Percentiles rank a stretch among this genome's conserved stretches.
phyloP scores from a whole-genome alignment of 2,329 filamentous ascomycete species.

The Rhinocladiella mackenziei region DNA sequence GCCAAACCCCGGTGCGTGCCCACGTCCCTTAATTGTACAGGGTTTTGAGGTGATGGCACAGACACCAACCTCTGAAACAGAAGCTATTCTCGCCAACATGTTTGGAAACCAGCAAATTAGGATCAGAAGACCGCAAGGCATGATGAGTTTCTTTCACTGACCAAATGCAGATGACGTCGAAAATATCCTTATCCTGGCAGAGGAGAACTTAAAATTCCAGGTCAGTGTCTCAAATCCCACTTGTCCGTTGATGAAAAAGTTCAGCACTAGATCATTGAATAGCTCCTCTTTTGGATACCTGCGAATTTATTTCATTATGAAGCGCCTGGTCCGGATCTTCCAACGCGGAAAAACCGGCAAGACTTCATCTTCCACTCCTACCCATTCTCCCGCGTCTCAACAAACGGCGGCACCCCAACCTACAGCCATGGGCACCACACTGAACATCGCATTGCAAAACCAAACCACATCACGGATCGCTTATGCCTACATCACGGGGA shows the following conservation, averaged over 20 bases:
- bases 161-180: neutral
- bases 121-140: constrained; percentile 16
- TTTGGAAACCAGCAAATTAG: constrained; percentile 9
- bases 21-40: constrained; percentile 12
- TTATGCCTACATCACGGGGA: constrained; percentile 69
- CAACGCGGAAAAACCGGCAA: neutral
- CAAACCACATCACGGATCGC: constrained; percentile 57
- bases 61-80: constrained; percentile 1
- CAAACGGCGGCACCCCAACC: constrained; percentile 1
- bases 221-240: neutral
- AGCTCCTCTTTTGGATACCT: neutral
- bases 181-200: neutral
- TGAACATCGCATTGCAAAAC: constrained; percentile 63
- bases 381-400: neutral
- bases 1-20: constrained; percentile 16
- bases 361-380: neutral
- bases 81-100: neutral
- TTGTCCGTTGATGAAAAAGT: too few relatives aligned
- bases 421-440: constrained; percentile 36
- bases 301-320: neutral
- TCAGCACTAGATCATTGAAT: neutral
- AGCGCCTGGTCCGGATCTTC: constrained; percentile 1
- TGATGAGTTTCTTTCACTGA: constrained; percentile 9
- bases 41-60: constrained; percentile 2
- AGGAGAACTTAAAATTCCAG: neutral